Base-by-base conservation (phyloP, 2,329 filamentous ascomycete species). In the Pezicula carpinea region DNA sequence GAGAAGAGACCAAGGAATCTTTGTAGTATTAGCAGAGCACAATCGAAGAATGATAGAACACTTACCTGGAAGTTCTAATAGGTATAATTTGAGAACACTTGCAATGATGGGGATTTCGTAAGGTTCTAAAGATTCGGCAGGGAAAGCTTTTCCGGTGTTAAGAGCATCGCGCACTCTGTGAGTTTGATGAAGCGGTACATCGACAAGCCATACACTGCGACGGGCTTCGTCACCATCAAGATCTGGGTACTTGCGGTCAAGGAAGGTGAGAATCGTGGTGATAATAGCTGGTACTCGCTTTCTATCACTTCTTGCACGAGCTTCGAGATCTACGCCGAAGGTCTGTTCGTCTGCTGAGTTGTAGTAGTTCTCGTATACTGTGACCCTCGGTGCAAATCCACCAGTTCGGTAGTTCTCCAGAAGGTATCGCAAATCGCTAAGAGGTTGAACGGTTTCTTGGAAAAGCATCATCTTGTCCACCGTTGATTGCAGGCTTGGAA, bases 401-500 rank as follows among this genome's bases (percentile, higher is more conserved):
- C 93, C 93, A 6, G 93, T 99, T 53, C 91, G 85, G 69, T 99
- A 99, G 65, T 92, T 99, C 71, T 99, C 93, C 39, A 99, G 76
- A 50, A 99, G 78, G 66, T 97, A 99, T 53, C 93, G 81, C 57
- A 99, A 72, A 67, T 99, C 93, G 33, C 89, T 87, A 40, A 83
- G 66, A 5, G 93, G 93, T 67, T 97, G 93, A n/a, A 99, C 88
- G 0, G 93, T 97, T 73, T 99, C 93, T 67, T 99, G 93, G 71
- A 95, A 99, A 39, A 99, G 77, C 83, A 99, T 90, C 91, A 99
- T 96, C 64, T 95, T 90, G 71, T 99, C 93, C 19, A 99, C 90
- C 0, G 91, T 90, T 49, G 92, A 92, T 69, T 97, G 93, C 52
- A 99, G 73, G 62, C 88, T 95, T 15, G 93, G 95, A 53, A 99